Base-by-base conservation (phyloP, 768 basidiomycete genomes). In the Leccinum broughii region DNA sequence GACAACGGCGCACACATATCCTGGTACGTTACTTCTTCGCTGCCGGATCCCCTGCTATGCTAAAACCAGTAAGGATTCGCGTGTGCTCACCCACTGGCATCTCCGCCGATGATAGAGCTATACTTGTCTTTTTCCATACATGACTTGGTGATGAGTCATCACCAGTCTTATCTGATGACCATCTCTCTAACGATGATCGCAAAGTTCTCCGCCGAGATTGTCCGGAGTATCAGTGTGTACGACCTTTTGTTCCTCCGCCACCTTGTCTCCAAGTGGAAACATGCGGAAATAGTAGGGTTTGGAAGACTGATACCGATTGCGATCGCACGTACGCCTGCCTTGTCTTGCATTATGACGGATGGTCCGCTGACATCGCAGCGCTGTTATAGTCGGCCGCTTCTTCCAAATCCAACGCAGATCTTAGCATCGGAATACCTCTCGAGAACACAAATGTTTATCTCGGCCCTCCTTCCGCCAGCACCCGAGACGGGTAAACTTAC, bases 391-490 rank as follows among this genome's bases (percentile, higher is more conserved):
- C 68, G 14, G 28, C 46, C 14, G 57, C 56, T 52, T n/a, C 59
- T 41, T 56, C 57, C 9, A 34, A 56, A 37, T 35, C 58, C 30
- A 68, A 75, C 62, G 58, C 58, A 57, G 74, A 77, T 56, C 54
- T 68, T 63, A 61, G 60, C 62, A 72, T 32, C 75, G 9, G 83
- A 85, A 54, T 79, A 78, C 64, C 75, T 90, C 20, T 65, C 77
- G 39, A 80, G 85, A 59, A 82, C 81, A 28, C 90, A 89, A 66
- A 82, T 82, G 24, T 76, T 92, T n/a, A 75, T 92, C 57, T 82
- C 84, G 4, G 76, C 80, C 8, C 75, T 91, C 49, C 76, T 90
- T 17, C 84, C 87, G 5, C 63, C 58, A 10, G 68, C 63, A 2
- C 56, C 67, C 11, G 64, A 68, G n/a, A 60, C 58, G 37, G 61